Conservation (phyloP, 179 eudicot species). For the Silene coronaria region DNA sequence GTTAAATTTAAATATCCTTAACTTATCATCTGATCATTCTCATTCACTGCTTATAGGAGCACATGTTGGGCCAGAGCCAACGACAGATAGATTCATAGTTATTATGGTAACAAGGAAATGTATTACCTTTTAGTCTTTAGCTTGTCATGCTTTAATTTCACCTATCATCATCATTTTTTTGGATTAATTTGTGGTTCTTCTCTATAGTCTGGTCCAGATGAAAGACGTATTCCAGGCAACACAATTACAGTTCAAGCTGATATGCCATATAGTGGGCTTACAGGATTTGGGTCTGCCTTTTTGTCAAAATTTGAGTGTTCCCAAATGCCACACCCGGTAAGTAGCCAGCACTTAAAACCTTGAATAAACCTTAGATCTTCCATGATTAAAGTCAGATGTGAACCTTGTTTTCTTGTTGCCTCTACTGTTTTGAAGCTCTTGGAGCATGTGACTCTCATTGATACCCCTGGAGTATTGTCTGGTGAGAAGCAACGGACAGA, state of each 20-base stretch:
- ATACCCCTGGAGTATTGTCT: constrained; percentile 94
- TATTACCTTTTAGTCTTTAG: neutral
- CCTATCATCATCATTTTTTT: neutral
- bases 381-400: neutral
- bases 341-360: constrained; percentile 20
- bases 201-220: constrained; percentile 84
- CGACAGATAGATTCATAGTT: constrained; percentile 84
- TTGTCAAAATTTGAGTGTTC: constrained; percentile 93
- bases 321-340: constrained; percentile 87
- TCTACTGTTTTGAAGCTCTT: constrained; percentile 48
- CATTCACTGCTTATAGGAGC: constrained; percentile 50
- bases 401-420: constrained; percentile 12
- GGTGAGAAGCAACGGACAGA: constrained; percentile 95
- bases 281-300: constrained; percentile 82
- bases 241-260: constrained; percentile 89
- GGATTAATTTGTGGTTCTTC: constrained; percentile 11
- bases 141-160: constrained; percentile 7
- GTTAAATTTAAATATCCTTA: neutral
- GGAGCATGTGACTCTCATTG: constrained; percentile 82
- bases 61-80: constrained; percentile 98
- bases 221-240: constrained; percentile 94
- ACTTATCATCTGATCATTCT: constrained; percentile 7
- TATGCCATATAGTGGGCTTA: constrained; percentile 78
- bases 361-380: neutral
- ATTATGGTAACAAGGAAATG: constrained; percentile 57